Evolutionary conservation across 1,284 basidiomycete species (phyloP), one percentile per base, ranked within the genome.

Genomic region (Chondrostereum purpureum): DNA sequence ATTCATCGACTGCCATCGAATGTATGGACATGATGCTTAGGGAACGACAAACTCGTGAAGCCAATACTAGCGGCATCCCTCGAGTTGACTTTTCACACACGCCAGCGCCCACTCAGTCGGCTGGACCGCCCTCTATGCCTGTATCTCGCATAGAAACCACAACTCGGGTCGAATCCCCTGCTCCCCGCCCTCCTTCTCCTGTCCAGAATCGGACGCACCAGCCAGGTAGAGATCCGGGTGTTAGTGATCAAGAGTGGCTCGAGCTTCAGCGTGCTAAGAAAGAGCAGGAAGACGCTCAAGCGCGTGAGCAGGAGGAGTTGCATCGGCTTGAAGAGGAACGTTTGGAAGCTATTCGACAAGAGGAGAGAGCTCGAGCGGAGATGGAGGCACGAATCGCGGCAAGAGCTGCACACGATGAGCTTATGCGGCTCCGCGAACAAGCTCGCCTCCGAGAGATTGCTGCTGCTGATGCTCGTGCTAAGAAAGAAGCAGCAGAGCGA

Each of bases 171-270:
- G 20, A 16, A 8, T 16, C 17, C 14, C 13, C 11, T 21, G 16
- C 24, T 37, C 46, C 24, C 18, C 48, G 21, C 36, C 49, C 16
- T 40, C 49, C 18, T 33, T 50, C 16, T 3, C 35, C 13, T 33
- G 20, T 35, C 33, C 39, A 27, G 42, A 42, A 33, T 11, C 39
- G 22, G 18, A 43, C n/a, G 50, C 48, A 4, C 18, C 37, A 3
- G 39, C 21, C 17, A 19, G 41, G 35, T 10, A 67, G 74, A 16
- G 75, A 78, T 52, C 24, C 59, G 4, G 75, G 69, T 0, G 71
- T 78, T 5, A 54, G 66, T 0, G 72, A 78, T 48, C 51, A 50
- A 0, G 51, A 64, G 6, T 78, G 75, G 77, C 23, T 51, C 8
- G 62, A 70, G 49, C 57, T 77, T 0, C 67, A 71, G 50, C 55